These are phyloP conservation scores for Rubroboletus satanas DNA, from an alignment of 768 basidiomycete species.

Conservation along the genomic window DNA sequence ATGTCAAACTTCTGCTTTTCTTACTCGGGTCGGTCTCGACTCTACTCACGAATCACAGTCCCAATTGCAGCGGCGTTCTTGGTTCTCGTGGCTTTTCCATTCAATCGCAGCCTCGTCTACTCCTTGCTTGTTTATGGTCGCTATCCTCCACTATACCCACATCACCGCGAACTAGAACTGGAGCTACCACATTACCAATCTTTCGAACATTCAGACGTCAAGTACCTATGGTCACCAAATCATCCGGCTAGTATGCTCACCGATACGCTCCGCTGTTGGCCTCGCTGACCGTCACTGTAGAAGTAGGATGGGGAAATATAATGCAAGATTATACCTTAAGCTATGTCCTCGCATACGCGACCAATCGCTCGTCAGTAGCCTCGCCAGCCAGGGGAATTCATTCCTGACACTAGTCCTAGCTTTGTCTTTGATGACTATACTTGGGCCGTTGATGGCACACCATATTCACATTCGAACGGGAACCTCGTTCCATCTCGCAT, in stretches of 20 bases:
- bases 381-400: not conserved
- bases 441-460: constrained; percentile 33
- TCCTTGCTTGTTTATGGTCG: not conserved
- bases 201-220: not conserved
- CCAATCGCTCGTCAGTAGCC: constrained; percentile 33
- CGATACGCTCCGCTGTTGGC: not conserved
- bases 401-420: constrained; percentile 16
- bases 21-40: not conserved
- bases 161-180: not conserved
- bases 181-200: not conserved
- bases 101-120: not conserved
- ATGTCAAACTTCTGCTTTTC: not conserved
- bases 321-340: constrained; percentile 38
- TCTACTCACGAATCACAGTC: not conserved
- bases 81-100: not conserved
- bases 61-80: not conserved
- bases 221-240: not conserved
- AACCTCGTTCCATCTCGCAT: constrained; percentile 36
- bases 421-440: constrained; percentile 43
- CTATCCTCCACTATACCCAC: not conserved
- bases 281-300: constrained; percentile 17
- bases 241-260: not conserved
- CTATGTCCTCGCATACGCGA: constrained; percentile 32
- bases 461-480: constrained; percentile 34
- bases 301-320: constrained; percentile 36